These are phyloP conservation scores for Gymnopilus dilepis DNA, from an alignment of 768 basidiomycete genomes.

Conservation along the genomic window DNA sequence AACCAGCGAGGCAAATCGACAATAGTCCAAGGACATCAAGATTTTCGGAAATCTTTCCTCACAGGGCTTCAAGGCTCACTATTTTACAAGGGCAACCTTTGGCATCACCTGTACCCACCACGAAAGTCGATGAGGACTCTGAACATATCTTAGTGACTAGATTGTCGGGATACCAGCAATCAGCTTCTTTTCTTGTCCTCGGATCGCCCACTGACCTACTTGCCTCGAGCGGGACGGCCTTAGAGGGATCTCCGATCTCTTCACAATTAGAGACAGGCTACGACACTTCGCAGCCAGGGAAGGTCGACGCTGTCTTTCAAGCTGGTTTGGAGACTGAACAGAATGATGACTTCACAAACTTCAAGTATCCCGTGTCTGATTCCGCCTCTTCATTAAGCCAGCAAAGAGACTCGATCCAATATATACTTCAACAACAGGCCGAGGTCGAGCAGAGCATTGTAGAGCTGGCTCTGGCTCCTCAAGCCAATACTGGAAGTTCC, in stretches of 20 bases:
- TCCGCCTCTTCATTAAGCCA: conserved; percentile 21
- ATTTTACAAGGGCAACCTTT: not conserved
- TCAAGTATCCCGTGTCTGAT: conserved; percentile 2
- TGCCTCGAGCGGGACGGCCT: not conserved
- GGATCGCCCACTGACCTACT: not conserved
- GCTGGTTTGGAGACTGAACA: not conserved
- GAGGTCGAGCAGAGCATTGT: conserved; percentile 72
- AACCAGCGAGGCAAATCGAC: not conserved
- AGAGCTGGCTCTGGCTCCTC: conserved; percentile 53
- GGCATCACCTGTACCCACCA: not conserved
- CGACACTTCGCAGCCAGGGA: not conserved
- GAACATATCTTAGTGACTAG: no score
- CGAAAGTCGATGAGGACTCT: not conserved
- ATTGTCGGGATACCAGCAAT: not conserved
- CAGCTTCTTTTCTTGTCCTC: not conserved
- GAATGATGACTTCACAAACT: not conserved
- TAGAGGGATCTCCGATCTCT: not conserved
- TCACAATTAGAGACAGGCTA: not conserved
- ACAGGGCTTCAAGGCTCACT: not conserved
- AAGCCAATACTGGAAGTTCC: not conserved
- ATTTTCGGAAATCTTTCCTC: conserved; percentile 10
- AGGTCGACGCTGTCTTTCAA: not conserved
- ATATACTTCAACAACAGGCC: conserved; percentile 62
- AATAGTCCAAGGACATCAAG: conserved; percentile 4
- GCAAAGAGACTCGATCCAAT: conserved; percentile 47